A percentile compares a stretch with the other conserved stretches of the same genome.
These are phyloP conservation scores for Yueomyces sp. DNA, from an alignment of 805 yeast species.

Conservation along the genomic window DNA sequence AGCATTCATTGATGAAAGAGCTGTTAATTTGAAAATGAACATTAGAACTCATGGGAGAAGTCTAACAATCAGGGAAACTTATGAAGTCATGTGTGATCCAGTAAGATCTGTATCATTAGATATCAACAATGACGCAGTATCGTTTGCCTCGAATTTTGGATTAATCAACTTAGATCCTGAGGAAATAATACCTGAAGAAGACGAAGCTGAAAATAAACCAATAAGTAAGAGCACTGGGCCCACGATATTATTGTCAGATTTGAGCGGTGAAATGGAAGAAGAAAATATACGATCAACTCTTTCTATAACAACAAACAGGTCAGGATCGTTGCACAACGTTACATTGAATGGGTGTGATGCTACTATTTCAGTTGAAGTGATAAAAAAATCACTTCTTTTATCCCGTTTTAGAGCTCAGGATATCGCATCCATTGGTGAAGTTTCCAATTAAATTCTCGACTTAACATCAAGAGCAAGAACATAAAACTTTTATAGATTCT, in stretches of 20 bases:
- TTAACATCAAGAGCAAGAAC: too few relatives aligned
- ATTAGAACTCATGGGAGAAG: slow-evolving; percentile 39
- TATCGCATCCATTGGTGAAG: slow-evolving; percentile 5
- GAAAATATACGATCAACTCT: slow-evolving; percentile 40
- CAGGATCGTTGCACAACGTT: slow-evolving; percentile 29
- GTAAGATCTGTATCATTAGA: slow-evolving; percentile 25
- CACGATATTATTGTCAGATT: slow-evolving; percentile 45
- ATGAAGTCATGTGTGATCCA: slow-evolving; percentile 46
- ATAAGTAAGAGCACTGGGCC: slow-evolving; percentile 11
- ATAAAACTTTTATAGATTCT: too few relatives aligned
- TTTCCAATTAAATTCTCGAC: not conserved
- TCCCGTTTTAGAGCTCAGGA: slow-evolving; percentile 36
- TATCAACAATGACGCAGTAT: slow-evolving; percentile 27
- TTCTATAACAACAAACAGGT: slow-evolving; percentile 23
- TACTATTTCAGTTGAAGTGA: slow-evolving; percentile 32
- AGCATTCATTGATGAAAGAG: slow-evolving; percentile 53
- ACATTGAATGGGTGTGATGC: slow-evolving; percentile 38
- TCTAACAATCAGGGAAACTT: slow-evolving; percentile 33
- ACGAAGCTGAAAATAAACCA: slow-evolving; percentile 25
- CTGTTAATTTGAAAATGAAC: slow-evolving; percentile 37
- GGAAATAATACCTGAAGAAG: slow-evolving; percentile 15
- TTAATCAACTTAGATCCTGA: slow-evolving; percentile 33
- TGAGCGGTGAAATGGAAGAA: slow-evolving; percentile 82
- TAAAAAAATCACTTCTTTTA: slow-evolving; percentile 34
- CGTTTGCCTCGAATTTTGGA: slow-evolving; percentile 44